A percentile compares a stretch with the other conserved stretches of the same genome.
These are phyloP conservation scores for Protomyces lactucae-debilis DNA, from an alignment of 1,139 yeast genomes.

Conservation along the genomic window DNA sequence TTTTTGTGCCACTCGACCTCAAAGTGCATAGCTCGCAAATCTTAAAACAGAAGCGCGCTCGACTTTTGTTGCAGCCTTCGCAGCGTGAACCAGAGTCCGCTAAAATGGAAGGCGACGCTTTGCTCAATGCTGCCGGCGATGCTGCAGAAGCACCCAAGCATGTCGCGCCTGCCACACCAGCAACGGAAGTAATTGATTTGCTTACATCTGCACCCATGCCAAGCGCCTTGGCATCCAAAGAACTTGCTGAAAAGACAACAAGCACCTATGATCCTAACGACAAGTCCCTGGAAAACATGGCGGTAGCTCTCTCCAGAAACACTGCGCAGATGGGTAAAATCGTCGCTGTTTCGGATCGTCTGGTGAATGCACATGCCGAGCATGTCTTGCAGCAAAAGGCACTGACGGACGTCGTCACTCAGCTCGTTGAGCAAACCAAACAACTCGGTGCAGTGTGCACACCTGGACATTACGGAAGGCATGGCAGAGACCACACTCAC, in stretches of 20 bases:
- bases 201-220: neutral
- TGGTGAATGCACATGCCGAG: neutral
- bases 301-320: neutral
- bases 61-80: neutral
- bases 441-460: neutral
- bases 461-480: neutral
- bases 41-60: neutral
- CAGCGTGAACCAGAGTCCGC: too few relatives aligned
- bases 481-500: too few relatives aligned
- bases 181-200: neutral
- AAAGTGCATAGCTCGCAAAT: neutral
- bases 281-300: neutral
- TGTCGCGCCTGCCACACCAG: neutral
- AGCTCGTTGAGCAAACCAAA: neutral
- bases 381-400: neutral
- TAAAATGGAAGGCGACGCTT: neutral
- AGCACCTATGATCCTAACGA: neutral
- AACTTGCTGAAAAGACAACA: too few relatives aligned
- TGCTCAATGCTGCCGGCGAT: neutral
- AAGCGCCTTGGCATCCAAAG: neutral
- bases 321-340: neutral
- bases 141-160: neutral
- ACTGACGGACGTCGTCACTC: neutral
- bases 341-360: neutral
- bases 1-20: neutral